These are phyloP conservation scores for Suhomyces taliae DNA, from an alignment of 1,139 yeast genomes.

Conservation along the genomic window DNA sequence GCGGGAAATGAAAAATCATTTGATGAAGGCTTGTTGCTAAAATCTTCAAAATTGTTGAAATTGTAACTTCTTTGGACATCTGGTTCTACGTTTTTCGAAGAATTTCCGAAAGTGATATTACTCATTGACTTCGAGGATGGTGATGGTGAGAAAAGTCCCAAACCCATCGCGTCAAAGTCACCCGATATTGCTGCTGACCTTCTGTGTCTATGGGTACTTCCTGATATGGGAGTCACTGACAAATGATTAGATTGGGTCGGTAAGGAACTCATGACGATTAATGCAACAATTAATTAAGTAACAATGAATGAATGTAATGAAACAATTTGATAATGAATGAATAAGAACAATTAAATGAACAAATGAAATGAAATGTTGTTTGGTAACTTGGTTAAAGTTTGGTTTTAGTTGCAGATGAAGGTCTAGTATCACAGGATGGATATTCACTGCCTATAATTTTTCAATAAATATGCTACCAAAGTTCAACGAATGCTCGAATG, in stretches of 20 bases:
- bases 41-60: conserved; percentile 40
- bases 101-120: conserved; percentile 4
- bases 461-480: no score
- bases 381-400: no score
- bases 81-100: conserved; percentile 1
- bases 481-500: background rate
- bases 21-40: conserved; percentile 22
- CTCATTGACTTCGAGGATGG: conserved; percentile 12
- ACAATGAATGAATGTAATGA: no score
- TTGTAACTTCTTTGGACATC: conserved; percentile 24
- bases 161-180: conserved; percentile 56
- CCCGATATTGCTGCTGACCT: conserved; percentile 76
- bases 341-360: background rate
- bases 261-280: conserved; percentile 13
- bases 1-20: conserved; percentile 35
- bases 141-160: conserved; percentile 38
- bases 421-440: no score
- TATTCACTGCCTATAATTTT: no score
- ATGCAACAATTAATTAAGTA: background rate
- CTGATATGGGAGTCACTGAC: conserved; percentile 16
- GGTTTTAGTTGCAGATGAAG: no score
- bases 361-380: background rate
- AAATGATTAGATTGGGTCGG: conserved; percentile 15
- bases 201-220: conserved; percentile 61
- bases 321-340: background rate